Base-by-base conservation (phyloP, 129 eudicot genomes). In the Arctium lappa region DNA sequence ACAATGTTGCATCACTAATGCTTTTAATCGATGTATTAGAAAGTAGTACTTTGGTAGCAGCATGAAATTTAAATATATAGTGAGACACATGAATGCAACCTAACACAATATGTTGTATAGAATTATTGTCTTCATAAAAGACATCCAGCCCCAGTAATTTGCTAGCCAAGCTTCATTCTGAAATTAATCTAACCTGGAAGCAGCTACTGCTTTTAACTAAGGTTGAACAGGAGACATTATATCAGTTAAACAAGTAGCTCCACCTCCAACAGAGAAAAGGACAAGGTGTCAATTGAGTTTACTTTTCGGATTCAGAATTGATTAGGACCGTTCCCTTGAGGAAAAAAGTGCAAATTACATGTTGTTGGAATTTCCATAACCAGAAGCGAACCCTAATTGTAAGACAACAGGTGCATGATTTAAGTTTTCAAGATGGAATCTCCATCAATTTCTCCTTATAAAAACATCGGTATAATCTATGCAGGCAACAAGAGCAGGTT, bases 121-220 rank as follows among this genome's bases (percentile, higher is more conserved):
- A 16, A 72, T 37, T 72, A 13, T 72, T 27, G 15, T 34, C 22
- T 27, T 53, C 22, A 12, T 53, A 50, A 39, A 65, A 27, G 65
- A 79, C 38, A 30, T 79, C 40, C 29, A 38, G 30, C 69, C 75
- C 75, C 63, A 39, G 42, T 39, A 53, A 53, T 53, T 53, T 4
- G 22, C 56, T 56, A 36, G 34, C 27, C 78, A 80, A 53, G 78
- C 48, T 34, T n/a, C 44, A 33, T 72, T 5, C 71, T 37, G 56
- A 13, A 34, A 50, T 16, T 72, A 72, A 80, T 33, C 56, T 71
- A 71, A 71, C 38, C 56, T 48, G 27, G 27, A 70, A 80, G 40
- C 69, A 46, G 70, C 30, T 18, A 70, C 46, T 80, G 76, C 77
- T 53, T 32, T 44, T 80, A 80, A 44, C 70, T 46, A 44, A 69